Percentiles rank a stretch among this genome's conserved stretches.
phyloP scores from a whole-genome alignment of 495 filamentous ascomycete species.

The Penicillium pulvis region DNA sequence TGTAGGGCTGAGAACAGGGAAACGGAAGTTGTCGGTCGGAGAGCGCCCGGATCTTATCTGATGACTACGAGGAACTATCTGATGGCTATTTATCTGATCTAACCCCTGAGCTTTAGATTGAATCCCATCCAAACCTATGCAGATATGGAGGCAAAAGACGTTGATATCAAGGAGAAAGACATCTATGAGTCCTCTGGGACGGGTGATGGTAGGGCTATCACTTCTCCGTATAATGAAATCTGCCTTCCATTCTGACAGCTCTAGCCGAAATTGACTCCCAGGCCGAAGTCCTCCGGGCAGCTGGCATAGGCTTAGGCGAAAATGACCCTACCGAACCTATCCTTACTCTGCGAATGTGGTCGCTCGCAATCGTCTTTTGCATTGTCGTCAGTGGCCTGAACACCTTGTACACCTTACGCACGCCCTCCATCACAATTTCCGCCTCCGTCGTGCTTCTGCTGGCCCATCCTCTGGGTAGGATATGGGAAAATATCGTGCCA shows the following conservation, averaged over 20 bases:
- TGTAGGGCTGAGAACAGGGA: too few relatives aligned
- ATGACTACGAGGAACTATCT: conserved; percentile 9
- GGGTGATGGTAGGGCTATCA: conserved; percentile 3
- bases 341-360: conserved; percentile 66
- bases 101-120: conserved; percentile 1
- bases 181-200: not conserved
- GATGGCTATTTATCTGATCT: conserved; percentile 25
- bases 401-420: conserved; percentile 63
- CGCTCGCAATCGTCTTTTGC: conserved; percentile 60
- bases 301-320: conserved; percentile 25
- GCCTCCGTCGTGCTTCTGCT: conserved; percentile 63
- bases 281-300: conserved; percentile 27
- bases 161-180: conserved; percentile 1
- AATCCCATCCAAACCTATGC: not conserved
- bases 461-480: conserved; percentile 63
- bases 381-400: conserved; percentile 63
- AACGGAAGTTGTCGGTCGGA: too few relatives aligned
- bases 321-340: conserved; percentile 40
- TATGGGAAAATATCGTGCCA: conserved; percentile 52
- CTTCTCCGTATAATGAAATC: not conserved
- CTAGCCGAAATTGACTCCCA: conserved; percentile 25
- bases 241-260: not conserved
- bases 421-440: conserved; percentile 54
- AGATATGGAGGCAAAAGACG: conserved; percentile 6
- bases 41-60: conserved; percentile 4